phyloP scores from a whole-genome alignment of 2,329 filamentous ascomycete species.

The Aureobasidium lini region DNA sequence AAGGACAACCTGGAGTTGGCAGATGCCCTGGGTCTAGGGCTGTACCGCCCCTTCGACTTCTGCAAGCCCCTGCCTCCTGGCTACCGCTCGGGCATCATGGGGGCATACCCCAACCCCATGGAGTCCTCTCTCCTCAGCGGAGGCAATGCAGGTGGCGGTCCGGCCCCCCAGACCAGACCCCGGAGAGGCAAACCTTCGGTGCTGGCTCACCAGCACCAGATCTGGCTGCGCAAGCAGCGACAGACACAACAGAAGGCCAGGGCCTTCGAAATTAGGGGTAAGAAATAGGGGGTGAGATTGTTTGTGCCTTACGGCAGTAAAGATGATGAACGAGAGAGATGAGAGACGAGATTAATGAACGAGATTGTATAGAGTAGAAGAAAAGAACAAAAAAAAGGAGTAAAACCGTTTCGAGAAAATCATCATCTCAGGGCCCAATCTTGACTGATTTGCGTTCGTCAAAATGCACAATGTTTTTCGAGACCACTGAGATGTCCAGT shows the following conservation, averaged over 20 bases:
- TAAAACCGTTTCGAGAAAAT: not conserved
- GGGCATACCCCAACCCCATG: not conserved
- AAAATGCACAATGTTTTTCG: not conserved
- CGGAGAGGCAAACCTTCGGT: not conserved
- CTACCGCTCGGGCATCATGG: not conserved
- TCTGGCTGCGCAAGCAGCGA: not conserved
- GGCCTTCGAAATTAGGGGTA: not conserved
- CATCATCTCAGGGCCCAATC: not conserved
- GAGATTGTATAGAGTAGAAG: not conserved
- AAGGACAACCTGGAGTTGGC: not conserved
- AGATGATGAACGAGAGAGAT: not conserved
- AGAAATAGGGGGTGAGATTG: not conserved
- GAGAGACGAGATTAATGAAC: not conserved
- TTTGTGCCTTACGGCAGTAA: not conserved
- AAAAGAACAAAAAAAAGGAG: not conserved
- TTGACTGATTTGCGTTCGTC: no score
- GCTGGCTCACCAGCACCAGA: not conserved
- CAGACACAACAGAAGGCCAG: not conserved
- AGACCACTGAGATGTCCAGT: not conserved
- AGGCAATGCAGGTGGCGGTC: not conserved
- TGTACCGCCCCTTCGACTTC: not conserved
- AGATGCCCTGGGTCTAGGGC: not conserved
- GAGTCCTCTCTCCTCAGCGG: not conserved
- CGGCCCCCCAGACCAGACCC: not conserved
- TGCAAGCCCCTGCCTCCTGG: not conserved